Conservation (phyloP, 2,329 filamentous ascomycete genomes). For the Ceratocystis cubensis region DNA sequence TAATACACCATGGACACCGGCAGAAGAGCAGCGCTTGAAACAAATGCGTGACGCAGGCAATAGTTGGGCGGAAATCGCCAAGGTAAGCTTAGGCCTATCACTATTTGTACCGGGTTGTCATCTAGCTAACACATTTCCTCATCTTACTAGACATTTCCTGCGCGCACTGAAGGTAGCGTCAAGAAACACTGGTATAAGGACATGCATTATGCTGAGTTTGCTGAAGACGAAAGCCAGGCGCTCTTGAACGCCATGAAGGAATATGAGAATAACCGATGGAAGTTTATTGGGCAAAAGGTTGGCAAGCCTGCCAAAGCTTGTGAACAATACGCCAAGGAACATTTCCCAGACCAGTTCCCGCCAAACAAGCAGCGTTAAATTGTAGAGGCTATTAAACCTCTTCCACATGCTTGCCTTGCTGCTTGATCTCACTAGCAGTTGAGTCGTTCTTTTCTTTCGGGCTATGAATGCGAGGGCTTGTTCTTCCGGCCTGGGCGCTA, state of each 20-base stretch:
- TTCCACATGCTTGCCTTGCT: too few species aligned
- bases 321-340: conserved; percentile 86
- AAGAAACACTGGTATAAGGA: conserved; percentile 99
- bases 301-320: conserved; percentile 86
- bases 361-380: conserved; percentile 18
- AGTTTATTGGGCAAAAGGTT: conserved; percentile 89
- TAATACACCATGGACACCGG: conserved; percentile 97
- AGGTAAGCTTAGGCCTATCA: conserved; percentile 54
- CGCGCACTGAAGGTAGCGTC: conserved; percentile 87
- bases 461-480: not conserved
- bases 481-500: not conserved
- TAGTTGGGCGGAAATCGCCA: conserved; percentile 96
- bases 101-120: not conserved
- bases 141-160: conserved; percentile 63
- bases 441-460: not conserved
- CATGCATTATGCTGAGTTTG: conserved; percentile 99
- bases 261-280: conserved; percentile 98
- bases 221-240: conserved; percentile 80
- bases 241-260: conserved; percentile 92
- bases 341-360: conserved; percentile 48
- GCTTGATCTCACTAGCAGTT: not conserved
- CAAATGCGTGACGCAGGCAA: conserved; percentile 85
- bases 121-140: not conserved
- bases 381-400: not conserved
- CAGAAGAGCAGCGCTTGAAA: conserved; percentile 85